A percentile compares a stretch with the other conserved stretches of the same genome.
Conservation (phyloP, 768 basidiomycete species). For the Auricularia heimuer region DNA sequence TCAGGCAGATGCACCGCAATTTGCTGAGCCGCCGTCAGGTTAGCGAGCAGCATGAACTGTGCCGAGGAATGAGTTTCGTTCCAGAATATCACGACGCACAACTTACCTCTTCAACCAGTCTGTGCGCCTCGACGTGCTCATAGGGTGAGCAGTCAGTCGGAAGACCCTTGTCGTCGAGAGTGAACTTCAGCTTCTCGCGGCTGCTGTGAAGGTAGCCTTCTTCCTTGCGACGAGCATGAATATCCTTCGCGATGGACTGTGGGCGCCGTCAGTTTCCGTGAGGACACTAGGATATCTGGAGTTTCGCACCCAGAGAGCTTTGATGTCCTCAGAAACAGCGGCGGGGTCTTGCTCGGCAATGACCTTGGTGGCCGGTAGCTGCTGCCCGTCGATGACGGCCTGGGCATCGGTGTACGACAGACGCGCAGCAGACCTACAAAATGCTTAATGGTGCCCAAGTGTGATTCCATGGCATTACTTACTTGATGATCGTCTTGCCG, state of each 20-base stretch:
- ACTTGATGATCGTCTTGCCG: slow-evolving; percentile 88
- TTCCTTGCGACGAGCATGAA: slow-evolving; percentile 65
- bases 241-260: slow-evolving; percentile 53
- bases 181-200: slow-evolving; percentile 63
- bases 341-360: slow-evolving; percentile 45
- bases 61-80: no score
- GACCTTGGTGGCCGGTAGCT: slow-evolving; percentile 43
- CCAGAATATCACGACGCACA: slow-evolving; percentile 4
- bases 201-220: slow-evolving; percentile 69
- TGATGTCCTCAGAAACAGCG: slow-evolving; percentile 71
- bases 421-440: slow-evolving; percentile 71
- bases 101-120: slow-evolving; percentile 79
- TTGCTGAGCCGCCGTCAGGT: slow-evolving; percentile 83
- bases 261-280: no score
- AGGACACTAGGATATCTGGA: no score
- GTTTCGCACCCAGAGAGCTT: slow-evolving; percentile 37
- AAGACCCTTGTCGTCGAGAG: slow-evolving; percentile 65
- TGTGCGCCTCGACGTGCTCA: slow-evolving; percentile 60
- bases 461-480: slow-evolving; percentile 14
- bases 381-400: slow-evolving; percentile 65
- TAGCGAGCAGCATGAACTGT: slow-evolving; percentile 91
- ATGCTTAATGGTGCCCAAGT: slow-evolving; percentile 6
- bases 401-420: slow-evolving; percentile 78
- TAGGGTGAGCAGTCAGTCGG: slow-evolving; percentile 71
- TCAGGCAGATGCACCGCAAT: slow-evolving; percentile 92